These are phyloP conservation scores for Fusarium xylarioides DNA, from an alignment of 2,329 filamentous ascomycete genomes.

Conservation along the genomic window DNA sequence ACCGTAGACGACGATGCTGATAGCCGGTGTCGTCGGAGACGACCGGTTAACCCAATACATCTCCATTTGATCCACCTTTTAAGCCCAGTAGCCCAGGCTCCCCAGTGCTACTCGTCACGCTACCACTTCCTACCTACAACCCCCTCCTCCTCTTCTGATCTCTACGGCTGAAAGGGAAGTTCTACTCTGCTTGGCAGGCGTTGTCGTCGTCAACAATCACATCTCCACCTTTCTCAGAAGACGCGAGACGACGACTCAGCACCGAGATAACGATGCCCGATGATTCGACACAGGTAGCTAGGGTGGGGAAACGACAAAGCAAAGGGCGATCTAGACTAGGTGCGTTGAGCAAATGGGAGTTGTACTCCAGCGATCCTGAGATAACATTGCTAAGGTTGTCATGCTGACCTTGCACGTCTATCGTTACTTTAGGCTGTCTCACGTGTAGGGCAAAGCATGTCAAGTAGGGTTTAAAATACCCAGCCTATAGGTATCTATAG, in stretches of 20 bases:
- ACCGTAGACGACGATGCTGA: not conserved
- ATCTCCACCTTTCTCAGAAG: not conserved
- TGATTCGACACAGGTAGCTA: not conserved
- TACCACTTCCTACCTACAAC: not conserved
- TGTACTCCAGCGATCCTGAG: not conserved
- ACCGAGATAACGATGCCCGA: not conserved
- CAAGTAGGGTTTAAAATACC: too few relatives aligned
- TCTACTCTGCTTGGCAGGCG: not conserved
- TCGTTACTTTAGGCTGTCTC: not conserved
- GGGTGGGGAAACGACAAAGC: not conserved
- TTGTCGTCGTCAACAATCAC: not conserved
- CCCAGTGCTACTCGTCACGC: not conserved
- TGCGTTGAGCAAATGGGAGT: not conserved
- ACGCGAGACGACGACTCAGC: not conserved
- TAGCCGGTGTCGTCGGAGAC: not conserved
- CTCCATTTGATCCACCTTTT: not conserved
- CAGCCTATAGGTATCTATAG: too few relatives aligned
- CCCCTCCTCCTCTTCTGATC: not conserved
- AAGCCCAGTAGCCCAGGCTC: not conserved
- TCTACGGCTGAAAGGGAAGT: not conserved
- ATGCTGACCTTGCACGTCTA: not conserved
- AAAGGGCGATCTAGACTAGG: not conserved
- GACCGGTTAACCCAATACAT: not conserved
- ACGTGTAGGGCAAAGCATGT: not conserved
- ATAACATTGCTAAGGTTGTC: not conserved